phyloP scores from a whole-genome alignment of 1,139 yeast species.

The Scheffersomyces parashehatae region DNA sequence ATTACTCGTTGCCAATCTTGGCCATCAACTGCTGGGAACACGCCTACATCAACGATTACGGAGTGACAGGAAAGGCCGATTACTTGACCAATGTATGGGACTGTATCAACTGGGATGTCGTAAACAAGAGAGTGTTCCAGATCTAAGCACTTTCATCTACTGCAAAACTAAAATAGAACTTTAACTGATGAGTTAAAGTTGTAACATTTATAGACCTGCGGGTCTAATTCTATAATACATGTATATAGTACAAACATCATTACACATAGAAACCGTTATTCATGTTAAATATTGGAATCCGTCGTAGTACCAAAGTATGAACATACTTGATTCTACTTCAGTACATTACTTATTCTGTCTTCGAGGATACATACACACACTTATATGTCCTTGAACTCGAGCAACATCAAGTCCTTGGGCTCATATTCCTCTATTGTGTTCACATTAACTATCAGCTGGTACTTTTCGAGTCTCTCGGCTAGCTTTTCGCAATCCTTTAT shows the following conservation, averaged over 20 bases:
- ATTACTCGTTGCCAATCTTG: conserved; percentile 75
- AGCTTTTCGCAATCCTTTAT: conserved; percentile 29
- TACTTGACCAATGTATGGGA: conserved; percentile 78
- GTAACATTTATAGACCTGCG: too few species aligned
- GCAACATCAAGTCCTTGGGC: conserved; percentile 6
- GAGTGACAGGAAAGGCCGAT: conserved; percentile 70
- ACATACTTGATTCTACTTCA: background rate
- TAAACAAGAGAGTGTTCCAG: conserved; percentile 60
- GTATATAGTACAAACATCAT: background rate
- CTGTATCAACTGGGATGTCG: conserved; percentile 84
- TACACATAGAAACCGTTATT: background rate
- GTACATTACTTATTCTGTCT: background rate
- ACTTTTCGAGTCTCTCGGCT: conserved; percentile 20
- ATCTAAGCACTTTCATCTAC: conserved; percentile 17
- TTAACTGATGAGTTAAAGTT: too few species aligned
- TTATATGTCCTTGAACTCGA: conserved; percentile 9
- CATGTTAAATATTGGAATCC: background rate
- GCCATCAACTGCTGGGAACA: conserved; percentile 87
- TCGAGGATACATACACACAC: too few species aligned
- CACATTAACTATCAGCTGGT: conserved; percentile 20
- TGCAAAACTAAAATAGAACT: too few species aligned
- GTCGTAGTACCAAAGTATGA: background rate
- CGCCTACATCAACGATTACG: conserved; percentile 81
- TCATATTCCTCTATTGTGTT: conserved; percentile 4
- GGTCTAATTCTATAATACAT: background rate